These are phyloP conservation scores for Neoascochyta sp. DNA, from an alignment of 2,329 filamentous ascomycete species.

Conservation along the genomic window DNA sequence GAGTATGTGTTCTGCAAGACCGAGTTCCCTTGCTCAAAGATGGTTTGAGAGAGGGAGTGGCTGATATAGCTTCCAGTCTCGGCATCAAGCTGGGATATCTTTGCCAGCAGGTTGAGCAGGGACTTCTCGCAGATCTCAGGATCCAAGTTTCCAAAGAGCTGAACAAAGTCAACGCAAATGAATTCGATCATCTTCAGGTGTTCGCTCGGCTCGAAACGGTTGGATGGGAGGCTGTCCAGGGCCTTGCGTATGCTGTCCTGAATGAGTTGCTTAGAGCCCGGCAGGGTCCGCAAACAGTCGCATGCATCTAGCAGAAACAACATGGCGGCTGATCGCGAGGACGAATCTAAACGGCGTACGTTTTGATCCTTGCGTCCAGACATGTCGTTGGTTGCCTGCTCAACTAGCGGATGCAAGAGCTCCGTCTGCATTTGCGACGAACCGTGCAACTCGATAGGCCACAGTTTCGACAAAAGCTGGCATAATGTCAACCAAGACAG, in stretches of 20 bases:
- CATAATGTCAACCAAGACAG: conserved; percentile 30
- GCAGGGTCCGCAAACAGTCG: conserved; percentile 21
- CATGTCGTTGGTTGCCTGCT: conserved; percentile 24
- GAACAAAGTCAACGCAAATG: conserved; percentile 25
- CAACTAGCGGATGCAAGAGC: conserved; percentile 22
- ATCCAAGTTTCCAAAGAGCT: conserved; percentile 21
- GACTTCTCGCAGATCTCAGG: conserved; percentile 11
- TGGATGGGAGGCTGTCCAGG: conserved; percentile 19
- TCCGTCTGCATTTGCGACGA: conserved; percentile 23
- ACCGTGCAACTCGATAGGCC: conserved; percentile 29
- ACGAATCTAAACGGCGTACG: conserved; percentile 13
- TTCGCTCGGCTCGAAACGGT: conserved; percentile 12
- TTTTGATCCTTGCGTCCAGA: conserved; percentile 8
- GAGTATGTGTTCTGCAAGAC: conserved; percentile 18
- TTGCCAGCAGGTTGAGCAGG: conserved; percentile 18
- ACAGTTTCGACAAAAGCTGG: conserved; percentile 25
- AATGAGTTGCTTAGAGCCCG: conserved; percentile 17
- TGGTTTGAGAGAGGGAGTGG: conserved; percentile 17
- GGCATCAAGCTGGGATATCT: conserved; percentile 11
- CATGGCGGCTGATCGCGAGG: conserved; percentile 20
- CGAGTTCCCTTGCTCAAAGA: conserved; percentile 18
- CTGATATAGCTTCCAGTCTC: conserved; percentile 7
- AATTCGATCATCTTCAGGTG: conserved; percentile 18
- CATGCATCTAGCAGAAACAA: conserved; percentile 27
- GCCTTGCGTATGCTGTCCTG: conserved; percentile 17